Conservation (phyloP, 2,329 filamentous ascomycete species). For the Venturia nashicola region DNA sequence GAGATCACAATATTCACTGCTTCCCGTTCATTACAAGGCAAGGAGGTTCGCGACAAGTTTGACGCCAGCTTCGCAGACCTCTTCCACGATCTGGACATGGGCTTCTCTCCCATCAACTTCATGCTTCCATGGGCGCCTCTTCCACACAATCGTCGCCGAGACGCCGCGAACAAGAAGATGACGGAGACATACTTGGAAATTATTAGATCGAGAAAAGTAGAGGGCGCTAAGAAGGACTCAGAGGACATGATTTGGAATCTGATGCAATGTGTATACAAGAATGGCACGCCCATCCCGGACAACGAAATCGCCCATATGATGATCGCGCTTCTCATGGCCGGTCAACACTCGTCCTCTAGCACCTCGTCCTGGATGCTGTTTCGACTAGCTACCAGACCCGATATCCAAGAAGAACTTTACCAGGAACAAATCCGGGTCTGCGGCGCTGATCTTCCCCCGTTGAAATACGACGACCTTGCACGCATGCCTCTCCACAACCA, state of each 20-base stretch:
- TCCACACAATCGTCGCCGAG: slow-evolving; percentile 75
- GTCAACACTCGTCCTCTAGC: slow-evolving; percentile 79
- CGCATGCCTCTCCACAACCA: slow-evolving; percentile 72
- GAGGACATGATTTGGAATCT: slow-evolving; percentile 84
- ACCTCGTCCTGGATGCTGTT: slow-evolving; percentile 78
- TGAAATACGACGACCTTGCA: slow-evolving; percentile 66
- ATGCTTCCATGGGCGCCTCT: slow-evolving; percentile 79
- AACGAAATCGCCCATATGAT: slow-evolving; percentile 84
- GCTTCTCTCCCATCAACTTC: slow-evolving; percentile 82
- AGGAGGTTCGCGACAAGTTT: slow-evolving; percentile 69
- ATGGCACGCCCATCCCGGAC: slow-evolving; percentile 66
- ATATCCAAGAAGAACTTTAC: slow-evolving; percentile 70
- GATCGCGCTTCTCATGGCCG: slow-evolving; percentile 87
- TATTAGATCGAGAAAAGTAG: slow-evolving; percentile 57
- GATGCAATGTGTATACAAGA: slow-evolving; percentile 77
- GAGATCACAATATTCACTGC: slow-evolving; percentile 87
- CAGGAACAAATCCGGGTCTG: slow-evolving; percentile 66
- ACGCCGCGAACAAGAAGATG: slow-evolving; percentile 69
- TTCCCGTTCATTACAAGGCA: slow-evolving; percentile 72
- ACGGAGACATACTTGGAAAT: slow-evolving; percentile 73
- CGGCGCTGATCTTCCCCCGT: slow-evolving; percentile 59
- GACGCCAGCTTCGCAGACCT: slow-evolving; percentile 69
- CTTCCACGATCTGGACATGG: slow-evolving; percentile 84
- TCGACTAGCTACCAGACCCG: slow-evolving; percentile 62
- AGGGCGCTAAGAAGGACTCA: slow-evolving; percentile 36